Percentiles rank a stretch among this genome's conserved stretches.
These are phyloP conservation scores for Cardiospermum halicacabum DNA, from an alignment of 345 rosid species.

Conservation along the genomic window DNA sequence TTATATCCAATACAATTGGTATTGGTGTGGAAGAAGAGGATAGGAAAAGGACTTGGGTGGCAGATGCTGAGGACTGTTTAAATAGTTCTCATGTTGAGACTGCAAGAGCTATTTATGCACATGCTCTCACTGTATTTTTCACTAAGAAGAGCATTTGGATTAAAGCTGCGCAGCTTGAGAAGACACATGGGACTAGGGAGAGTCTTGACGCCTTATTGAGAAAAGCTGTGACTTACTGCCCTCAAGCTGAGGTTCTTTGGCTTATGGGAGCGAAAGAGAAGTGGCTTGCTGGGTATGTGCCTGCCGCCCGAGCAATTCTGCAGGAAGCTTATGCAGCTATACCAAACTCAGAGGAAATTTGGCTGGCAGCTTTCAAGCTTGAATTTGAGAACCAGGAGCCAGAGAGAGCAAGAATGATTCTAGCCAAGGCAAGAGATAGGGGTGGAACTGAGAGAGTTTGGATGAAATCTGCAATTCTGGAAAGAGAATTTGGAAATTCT, in stretches of 20 bases:
- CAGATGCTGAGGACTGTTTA: constrained; percentile 95
- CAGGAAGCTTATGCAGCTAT: constrained; percentile 94
- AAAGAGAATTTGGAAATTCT: constrained; percentile 71
- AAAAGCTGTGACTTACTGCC: constrained; percentile 77
- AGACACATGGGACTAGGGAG: constrained; percentile 88
- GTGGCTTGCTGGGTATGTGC: constrained; percentile 97
- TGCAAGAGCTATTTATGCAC: constrained; percentile 82
- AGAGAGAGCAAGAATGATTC: constrained; percentile 90
- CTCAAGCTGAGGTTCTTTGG: constrained; percentile 96
- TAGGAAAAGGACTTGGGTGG: constrained; percentile 97
- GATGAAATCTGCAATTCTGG: constrained; percentile 97
- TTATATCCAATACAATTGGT: constrained; percentile 66
- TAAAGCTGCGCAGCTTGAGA: constrained; percentile 93
- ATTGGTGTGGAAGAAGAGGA: constrained; percentile 95
- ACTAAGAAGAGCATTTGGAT: constrained; percentile 96
- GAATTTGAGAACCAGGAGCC: constrained; percentile 97
- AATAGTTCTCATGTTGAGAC: constrained; percentile 90
- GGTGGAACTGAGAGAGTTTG: constrained; percentile 96
- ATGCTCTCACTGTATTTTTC: constrained; percentile 76
- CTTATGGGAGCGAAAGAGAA: constrained; percentile 98
- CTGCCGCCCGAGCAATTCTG: constrained; percentile 83
- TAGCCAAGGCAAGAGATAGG: constrained; percentile 86
- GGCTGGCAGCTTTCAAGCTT: constrained; percentile 96
- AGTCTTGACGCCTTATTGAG: constrained; percentile 81
- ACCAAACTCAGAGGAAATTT: constrained; percentile 84